A percentile compares a stretch with the other conserved stretches of the same genome.
phyloP scores from a whole-genome alignment of 2,329 filamentous ascomycete species.

The Amylocarpus encephaloides region DNA sequence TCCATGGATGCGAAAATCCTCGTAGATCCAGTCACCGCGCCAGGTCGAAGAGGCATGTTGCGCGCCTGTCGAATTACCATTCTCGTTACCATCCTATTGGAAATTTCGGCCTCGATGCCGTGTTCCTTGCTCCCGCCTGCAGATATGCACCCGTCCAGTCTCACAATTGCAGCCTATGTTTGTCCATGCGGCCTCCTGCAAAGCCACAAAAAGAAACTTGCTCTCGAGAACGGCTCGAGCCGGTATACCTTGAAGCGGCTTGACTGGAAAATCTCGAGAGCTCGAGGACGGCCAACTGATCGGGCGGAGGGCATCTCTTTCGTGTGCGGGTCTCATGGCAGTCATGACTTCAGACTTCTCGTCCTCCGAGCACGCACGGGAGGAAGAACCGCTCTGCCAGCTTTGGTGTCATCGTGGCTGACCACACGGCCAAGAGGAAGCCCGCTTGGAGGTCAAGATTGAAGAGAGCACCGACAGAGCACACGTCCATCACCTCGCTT shows the following conservation, averaged over 20 bases:
- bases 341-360: neutral
- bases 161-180: neutral
- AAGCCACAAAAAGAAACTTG: neutral
- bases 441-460: neutral
- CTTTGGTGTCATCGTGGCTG: neutral
- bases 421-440: neutral
- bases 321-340: neutral
- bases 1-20: neutral
- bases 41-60: neutral
- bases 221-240: slow-evolving; percentile 1
- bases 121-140: neutral
- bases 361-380: neutral
- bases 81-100: slow-evolving; percentile 5
- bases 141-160: neutral
- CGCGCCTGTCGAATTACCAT: neutral
- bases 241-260: slow-evolving; percentile 3
- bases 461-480: neutral
- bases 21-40: neutral
- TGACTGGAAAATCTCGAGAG: neutral
- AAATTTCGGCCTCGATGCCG: neutral
- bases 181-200: slow-evolving; percentile 3
- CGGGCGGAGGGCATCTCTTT: neutral
- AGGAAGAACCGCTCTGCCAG: neutral
- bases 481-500: neutral
- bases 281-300: neutral